Conservation (phyloP, 2,329 filamentous ascomycete species). For the Ascochyta lentis region DNA sequence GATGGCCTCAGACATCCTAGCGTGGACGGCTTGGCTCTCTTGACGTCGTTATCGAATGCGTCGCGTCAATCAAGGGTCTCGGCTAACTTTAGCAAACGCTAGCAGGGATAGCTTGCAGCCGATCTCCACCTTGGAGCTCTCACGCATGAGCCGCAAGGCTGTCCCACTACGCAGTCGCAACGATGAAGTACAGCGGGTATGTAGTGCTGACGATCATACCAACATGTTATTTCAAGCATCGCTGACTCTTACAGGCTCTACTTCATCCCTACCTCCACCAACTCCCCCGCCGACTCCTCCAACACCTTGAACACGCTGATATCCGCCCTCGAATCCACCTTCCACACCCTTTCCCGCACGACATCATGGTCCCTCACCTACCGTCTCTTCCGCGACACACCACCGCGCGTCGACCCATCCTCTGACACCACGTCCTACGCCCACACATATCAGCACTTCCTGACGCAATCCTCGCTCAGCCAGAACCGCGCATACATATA, state of each 20-base stretch:
- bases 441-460: slow-evolving; percentile 40
- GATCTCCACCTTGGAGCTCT: background rate
- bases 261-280: slow-evolving; percentile 39
- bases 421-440: slow-evolving; percentile 19
- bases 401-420: slow-evolving; percentile 25
- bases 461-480: slow-evolving; percentile 35
- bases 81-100: background rate
- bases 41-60: slow-evolving; percentile 1
- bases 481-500: slow-evolving; percentile 31
- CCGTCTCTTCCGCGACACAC: slow-evolving; percentile 42
- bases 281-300: slow-evolving; percentile 32
- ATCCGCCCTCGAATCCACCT: slow-evolving; percentile 37
- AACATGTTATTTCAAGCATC: background rate
- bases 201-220: background rate
- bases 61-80: slow-evolving; percentile 6
- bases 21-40: slow-evolving; percentile 13
- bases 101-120: slow-evolving; percentile 15
- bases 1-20: slow-evolving; percentile 12
- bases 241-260: slow-evolving; percentile 33
- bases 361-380: slow-evolving; percentile 41
- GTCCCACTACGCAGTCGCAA: background rate
- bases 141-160: background rate
- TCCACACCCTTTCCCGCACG: slow-evolving; percentile 28
- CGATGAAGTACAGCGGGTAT: slow-evolving; percentile 33
- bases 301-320: slow-evolving; percentile 30